These are phyloP conservation scores for Fusarium succisae DNA, from an alignment of 2,329 filamentous ascomycete species.

Conservation along the genomic window DNA sequence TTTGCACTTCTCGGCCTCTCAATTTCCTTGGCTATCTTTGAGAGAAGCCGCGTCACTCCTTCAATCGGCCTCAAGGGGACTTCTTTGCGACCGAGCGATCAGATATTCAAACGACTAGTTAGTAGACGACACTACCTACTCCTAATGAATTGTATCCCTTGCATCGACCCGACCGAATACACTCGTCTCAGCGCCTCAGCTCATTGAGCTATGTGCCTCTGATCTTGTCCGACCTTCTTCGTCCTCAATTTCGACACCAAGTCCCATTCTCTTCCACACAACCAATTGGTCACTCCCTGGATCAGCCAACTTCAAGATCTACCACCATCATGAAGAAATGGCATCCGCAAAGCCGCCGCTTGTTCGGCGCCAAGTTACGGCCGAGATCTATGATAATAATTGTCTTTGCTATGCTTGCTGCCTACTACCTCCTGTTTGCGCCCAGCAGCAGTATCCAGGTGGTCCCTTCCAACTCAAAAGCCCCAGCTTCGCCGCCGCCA, in stretches of 20 bases:
- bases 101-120: background rate
- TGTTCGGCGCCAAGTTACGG: constrained; percentile 49
- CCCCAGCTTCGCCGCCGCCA: background rate
- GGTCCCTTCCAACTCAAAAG: constrained; percentile 41
- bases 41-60: constrained; percentile 50
- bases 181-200: background rate
- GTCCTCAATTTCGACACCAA: constrained; percentile 11
- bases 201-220: constrained; percentile 31
- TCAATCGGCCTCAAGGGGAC: constrained; percentile 21
- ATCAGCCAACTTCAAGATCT: background rate
- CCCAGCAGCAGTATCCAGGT: constrained; percentile 47
- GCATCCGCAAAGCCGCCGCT: constrained; percentile 43
- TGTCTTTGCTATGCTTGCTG: constrained; percentile 50
- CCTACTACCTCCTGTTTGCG: constrained; percentile 56
- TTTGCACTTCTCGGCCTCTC: constrained; percentile 7
- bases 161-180: constrained; percentile 9
- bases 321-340: constrained; percentile 47
- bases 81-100: constrained; percentile 11
- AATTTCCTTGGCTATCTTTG: constrained; percentile 46
- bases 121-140: background rate
- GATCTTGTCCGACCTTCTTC: constrained; percentile 16
- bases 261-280: background rate
- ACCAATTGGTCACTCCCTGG: constrained; percentile 2
- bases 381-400: constrained; percentile 55
- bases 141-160: constrained; percentile 22